Evolutionary conservation across 2,329 filamentous ascomycete species (phyloP).

Genomic region (Aureobasidium sp.): DNA sequence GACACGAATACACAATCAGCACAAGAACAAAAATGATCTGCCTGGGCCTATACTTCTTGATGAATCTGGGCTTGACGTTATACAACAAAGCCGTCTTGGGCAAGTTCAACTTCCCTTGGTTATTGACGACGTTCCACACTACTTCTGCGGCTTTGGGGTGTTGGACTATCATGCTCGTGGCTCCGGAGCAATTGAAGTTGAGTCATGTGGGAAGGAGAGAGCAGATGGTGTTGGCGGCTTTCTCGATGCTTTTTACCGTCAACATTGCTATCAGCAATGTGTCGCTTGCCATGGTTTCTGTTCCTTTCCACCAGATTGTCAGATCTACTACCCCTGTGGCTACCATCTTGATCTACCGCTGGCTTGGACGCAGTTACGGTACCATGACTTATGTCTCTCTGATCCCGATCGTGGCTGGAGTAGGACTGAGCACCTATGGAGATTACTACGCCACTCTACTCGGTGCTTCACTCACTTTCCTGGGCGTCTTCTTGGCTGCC

Average conservation of each 20-base stretch:
- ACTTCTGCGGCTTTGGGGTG: conserved; percentile 51
- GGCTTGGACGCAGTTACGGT: conserved; percentile 46
- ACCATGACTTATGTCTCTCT: conserved; percentile 51
- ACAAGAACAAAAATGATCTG: conserved; percentile 10
- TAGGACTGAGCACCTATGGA: conserved; percentile 51
- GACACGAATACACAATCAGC: conserved; percentile 9
- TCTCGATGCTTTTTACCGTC: conserved; percentile 53
- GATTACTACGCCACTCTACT: conserved; percentile 53
- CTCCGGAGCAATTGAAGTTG: conserved; percentile 36
- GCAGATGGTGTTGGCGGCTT: conserved; percentile 46
- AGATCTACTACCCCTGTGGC: conserved; percentile 54
- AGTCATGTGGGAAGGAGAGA: conserved; percentile 45
- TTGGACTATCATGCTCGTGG: conserved; percentile 39
- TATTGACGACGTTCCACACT: conserved; percentile 52
- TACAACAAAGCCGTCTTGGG: conserved; percentile 50
- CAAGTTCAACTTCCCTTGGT: conserved; percentile 49
- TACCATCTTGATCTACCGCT: conserved; percentile 52
- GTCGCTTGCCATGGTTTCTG: conserved; percentile 50
- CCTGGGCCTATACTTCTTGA: conserved; percentile 37
- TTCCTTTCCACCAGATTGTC: conserved; percentile 58
- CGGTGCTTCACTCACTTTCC: conserved; percentile 32
- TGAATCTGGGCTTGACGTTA: conserved; percentile 43
- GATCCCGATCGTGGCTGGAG: conserved; percentile 52
- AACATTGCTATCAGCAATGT: conserved; percentile 57
- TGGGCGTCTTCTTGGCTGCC: conserved; percentile 31